Base-by-base conservation (phyloP, 208 protist species). In the Crithidia acanthocephali region DNA sequence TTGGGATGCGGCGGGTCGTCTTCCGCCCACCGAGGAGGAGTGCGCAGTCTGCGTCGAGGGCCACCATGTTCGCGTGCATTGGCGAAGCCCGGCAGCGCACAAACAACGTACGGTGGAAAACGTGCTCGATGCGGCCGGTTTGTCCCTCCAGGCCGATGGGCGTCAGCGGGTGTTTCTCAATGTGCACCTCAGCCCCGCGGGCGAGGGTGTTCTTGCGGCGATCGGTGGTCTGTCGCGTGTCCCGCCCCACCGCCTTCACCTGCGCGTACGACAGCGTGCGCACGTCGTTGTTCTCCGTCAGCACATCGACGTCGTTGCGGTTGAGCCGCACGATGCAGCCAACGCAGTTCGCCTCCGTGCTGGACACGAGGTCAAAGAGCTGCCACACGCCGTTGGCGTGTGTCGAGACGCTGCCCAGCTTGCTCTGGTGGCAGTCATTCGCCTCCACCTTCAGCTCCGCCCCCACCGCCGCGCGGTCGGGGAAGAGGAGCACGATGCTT, bases 401-500 rank as follows among this genome's bases (percentile, higher is more conserved):
- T n/a, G 81, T 65, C 40, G 82, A 80, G 18, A 81, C 76, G 59
- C 87, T 85, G 52, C 83, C 69, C 40, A 97, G 79, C 58, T 93
- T 92, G 68, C 87, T 95, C 67, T 92, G 82, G 71, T 90, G 86
- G 72, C 92, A 97, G 57, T 97, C 90, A 65, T 91, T 92, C 7
- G 92, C 87, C 23, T 77, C 77, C 51, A 95, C 89, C 42, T 65
- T 80, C 42, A 96, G 69, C 76, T 97, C 91, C 50, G 77, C 76
- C 25, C 75, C 71, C 18, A 78, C 78, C 22, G 80, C 78, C 27
- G 74, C 75, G 51, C 88, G 81, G 69, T 95, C 91, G 18, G 84
- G 83, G 35, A 95, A 96, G 22, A 97, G 71, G 37, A 88, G 47
- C 35, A 97, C 83, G 51, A 92, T 72, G 55, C 94, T 86, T 16